phyloP scores from a whole-genome alignment of 164 flowering plant species.

The Warburgia ugandensis region DNA sequence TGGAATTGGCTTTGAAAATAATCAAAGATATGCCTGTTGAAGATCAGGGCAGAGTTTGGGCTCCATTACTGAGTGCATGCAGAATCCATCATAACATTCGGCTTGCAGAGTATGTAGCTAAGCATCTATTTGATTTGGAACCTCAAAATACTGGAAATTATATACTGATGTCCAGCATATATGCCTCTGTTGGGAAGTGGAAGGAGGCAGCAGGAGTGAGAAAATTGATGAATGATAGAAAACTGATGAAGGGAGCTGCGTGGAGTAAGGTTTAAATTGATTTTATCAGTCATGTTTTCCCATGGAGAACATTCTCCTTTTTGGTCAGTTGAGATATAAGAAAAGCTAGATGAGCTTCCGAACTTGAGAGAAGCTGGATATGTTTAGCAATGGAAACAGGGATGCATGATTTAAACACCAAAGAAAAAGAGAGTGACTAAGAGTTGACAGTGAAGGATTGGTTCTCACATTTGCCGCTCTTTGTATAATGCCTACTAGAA shows the following conservation, averaged over 20 bases:
- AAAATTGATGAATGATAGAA: slow-evolving; percentile 15
- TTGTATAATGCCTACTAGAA: slow-evolving; percentile 4
- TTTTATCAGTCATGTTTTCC: slow-evolving; percentile 15
- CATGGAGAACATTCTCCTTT: slow-evolving; percentile 17
- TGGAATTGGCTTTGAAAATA: slow-evolving; percentile 22
- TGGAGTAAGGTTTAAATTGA: slow-evolving; percentile 27
- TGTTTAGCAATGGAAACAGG: slow-evolving; percentile 11
- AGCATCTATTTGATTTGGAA: no score
- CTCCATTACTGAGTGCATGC: slow-evolving; percentile 35
- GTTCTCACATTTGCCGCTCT: slow-evolving; percentile 6
- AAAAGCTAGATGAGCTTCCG: slow-evolving; percentile 12
- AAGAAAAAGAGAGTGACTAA: slow-evolving; percentile 4
- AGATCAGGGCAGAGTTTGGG: slow-evolving; percentile 17
- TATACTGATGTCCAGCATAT: slow-evolving; percentile 24
- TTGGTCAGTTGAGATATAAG: slow-evolving; percentile 14
- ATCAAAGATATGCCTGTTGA: slow-evolving; percentile 23
- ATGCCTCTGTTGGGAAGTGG: slow-evolving; percentile 28
- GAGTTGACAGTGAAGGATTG: slow-evolving; percentile 10
- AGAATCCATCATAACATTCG: slow-evolving; percentile 18
- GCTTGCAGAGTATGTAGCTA: slow-evolving; percentile 26
- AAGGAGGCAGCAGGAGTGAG: slow-evolving; percentile 29
- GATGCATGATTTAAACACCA: slow-evolving; percentile 13
- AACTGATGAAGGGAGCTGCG: slow-evolving; percentile 31
- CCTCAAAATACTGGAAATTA: no score
- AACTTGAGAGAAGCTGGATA: slow-evolving; percentile 15